These are phyloP conservation scores for Corylus heterophylla DNA, from an alignment of 306 rosid genomes.

Conservation along the genomic window DNA sequence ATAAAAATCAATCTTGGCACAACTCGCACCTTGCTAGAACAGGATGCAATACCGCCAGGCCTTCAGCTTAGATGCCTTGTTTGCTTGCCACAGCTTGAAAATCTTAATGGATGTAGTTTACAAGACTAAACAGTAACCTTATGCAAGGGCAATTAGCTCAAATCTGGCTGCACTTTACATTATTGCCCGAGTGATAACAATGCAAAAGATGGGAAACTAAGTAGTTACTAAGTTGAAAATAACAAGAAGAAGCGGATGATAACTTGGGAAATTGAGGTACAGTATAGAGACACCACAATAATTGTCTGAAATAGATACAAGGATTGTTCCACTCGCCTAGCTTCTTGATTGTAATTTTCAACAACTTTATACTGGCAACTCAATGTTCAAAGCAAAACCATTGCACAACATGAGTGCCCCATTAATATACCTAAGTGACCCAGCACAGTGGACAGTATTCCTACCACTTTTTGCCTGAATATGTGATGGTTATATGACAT, in stretches of 20 bases:
- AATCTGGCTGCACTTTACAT: background rate
- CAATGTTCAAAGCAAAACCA: background rate
- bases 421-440: background rate
- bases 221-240: background rate
- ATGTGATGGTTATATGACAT: background rate
- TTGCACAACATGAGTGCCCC: background rate
- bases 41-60: background rate
- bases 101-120: background rate
- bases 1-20: background rate
- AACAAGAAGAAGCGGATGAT: background rate
- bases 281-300: background rate
- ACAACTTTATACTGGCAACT: background rate
- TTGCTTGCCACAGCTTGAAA: background rate
- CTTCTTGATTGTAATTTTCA: background rate
- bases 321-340: background rate
- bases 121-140: conserved; percentile 3
- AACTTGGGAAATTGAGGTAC: background rate
- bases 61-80: background rate
- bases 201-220: background rate
- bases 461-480: background rate
- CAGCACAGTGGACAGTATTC: background rate
- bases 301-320: background rate
- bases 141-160: background rate
- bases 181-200: background rate
- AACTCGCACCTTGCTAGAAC: background rate